These are phyloP conservation scores for Henningerozyma blattae DNA, from an alignment of 805 yeast species.

Conservation along the genomic window DNA sequence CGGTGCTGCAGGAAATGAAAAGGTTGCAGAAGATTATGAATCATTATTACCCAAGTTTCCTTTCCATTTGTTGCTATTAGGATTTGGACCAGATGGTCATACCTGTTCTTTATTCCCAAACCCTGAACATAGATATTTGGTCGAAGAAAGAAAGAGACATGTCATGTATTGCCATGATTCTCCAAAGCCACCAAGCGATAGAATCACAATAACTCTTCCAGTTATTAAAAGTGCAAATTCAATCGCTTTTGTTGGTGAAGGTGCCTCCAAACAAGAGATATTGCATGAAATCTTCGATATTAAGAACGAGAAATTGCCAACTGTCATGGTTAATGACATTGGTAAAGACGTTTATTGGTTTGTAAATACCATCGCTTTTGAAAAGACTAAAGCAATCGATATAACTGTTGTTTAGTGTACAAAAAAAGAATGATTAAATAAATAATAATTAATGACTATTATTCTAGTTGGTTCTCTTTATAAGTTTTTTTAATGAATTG, in stretches of 20 bases:
- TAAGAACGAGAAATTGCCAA: conserved; percentile 43
- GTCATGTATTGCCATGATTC: conserved; percentile 67
- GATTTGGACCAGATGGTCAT: conserved; percentile 96
- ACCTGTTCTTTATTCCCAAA: conserved; percentile 90
- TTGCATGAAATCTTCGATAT: conserved; percentile 58
- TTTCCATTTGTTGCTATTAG: conserved; percentile 62
- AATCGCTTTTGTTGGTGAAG: conserved; percentile 82
- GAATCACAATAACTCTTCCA: conserved; percentile 82
- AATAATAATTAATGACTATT: too few relatives aligned
- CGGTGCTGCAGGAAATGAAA: conserved; percentile 36
- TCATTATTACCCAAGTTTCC: conserved; percentile 34
- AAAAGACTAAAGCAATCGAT: too few relatives aligned
- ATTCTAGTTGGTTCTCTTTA: too few relatives aligned
- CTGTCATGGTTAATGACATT: conserved; percentile 58
- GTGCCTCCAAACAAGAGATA: conserved; percentile 67
- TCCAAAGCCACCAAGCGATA: conserved; percentile 89
- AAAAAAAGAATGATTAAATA: too few relatives aligned
- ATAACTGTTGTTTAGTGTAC: too few relatives aligned
- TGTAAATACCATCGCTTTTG: conserved; percentile 72
- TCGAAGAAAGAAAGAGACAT: conserved; percentile 32
- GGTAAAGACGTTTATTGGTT: conserved; percentile 63
- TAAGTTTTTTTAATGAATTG: too few relatives aligned
- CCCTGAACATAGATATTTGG: conserved; percentile 41
- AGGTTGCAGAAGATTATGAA: conserved; percentile 55
- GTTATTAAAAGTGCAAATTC: conserved; percentile 36